Evolutionary conservation across 2,329 filamentous ascomycete species (phyloP).

Genomic region (Colletotrichum liriopes): DNA sequence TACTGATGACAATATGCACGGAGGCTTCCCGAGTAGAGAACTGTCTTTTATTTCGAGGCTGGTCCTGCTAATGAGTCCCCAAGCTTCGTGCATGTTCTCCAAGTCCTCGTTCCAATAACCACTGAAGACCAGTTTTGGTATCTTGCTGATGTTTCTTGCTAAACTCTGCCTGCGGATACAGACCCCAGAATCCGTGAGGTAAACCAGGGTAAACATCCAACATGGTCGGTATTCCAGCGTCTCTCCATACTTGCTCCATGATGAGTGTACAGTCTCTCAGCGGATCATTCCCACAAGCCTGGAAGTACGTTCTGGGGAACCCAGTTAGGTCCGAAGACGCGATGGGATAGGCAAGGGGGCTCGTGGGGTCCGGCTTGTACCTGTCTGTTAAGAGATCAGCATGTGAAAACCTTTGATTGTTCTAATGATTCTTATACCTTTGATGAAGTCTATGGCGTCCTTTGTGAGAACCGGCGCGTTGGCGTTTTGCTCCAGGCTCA

Average conservation of each 20-base stretch:
- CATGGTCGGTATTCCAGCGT: conserved; percentile 48
- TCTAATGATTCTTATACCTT: conserved; percentile 42
- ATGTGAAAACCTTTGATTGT: not conserved
- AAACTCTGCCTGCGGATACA: conserved; percentile 46
- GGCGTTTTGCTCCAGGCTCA: conserved; percentile 49
- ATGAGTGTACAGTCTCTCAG: conserved; percentile 50
- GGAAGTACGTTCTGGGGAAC: conserved; percentile 53
- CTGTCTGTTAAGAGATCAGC: conserved; percentile 42
- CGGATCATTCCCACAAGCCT: conserved; percentile 51
- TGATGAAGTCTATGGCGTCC: conserved; percentile 46
- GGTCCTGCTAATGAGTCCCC: not conserved
- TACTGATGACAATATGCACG: too few relatives aligned
- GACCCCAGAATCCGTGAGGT: conserved; percentile 51
- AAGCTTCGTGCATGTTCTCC: not conserved
- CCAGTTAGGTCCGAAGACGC: conserved; percentile 44
- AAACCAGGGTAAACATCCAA: conserved; percentile 50
- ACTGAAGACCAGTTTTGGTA: conserved; percentile 45
- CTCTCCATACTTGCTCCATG: conserved; percentile 50
- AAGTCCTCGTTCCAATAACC: conserved; percentile 39
- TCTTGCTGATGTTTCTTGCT: conserved; percentile 47
- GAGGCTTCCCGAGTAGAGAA: not conserved
- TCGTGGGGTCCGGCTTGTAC: conserved; percentile 47
- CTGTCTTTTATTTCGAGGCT: not conserved
- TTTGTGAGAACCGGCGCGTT: conserved; percentile 46
- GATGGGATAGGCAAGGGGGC: conserved; percentile 49